A percentile compares a stretch with the other conserved stretches of the same genome.
Evolutionary conservation across 306 rosid genomes (phyloP).

Genomic region (Vigna nakashimae): DNA sequence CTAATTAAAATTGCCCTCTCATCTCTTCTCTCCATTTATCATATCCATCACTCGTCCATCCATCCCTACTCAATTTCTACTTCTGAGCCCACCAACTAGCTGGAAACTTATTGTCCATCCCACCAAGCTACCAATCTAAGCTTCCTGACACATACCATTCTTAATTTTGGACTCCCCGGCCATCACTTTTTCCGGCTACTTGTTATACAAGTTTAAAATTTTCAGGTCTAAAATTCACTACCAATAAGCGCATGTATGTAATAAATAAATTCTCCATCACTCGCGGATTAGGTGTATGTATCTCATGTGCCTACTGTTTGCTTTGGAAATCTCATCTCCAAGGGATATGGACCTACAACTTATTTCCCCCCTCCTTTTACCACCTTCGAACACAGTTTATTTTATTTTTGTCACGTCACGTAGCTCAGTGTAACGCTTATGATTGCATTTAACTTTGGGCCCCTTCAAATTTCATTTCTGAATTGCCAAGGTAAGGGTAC

Average conservation of each 20-base stretch:
- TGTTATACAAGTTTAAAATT: not conserved
- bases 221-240: not conserved
- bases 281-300: not conserved
- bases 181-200: not conserved
- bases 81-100: conserved; percentile 38
- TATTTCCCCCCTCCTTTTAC: not conserved
- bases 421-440: conserved; percentile 12
- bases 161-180: not conserved
- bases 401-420: not conserved
- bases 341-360: not conserved
- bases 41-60: not conserved
- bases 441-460: conserved; percentile 36
- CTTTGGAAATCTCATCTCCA: not conserved
- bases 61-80: not conserved
- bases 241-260: not conserved
- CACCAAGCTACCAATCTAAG: conserved; percentile 2
- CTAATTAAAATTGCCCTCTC: conserved; percentile 18
- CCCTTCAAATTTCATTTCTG: conserved; percentile 11
- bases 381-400: not conserved
- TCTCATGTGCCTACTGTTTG: not conserved
- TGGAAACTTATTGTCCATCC: conserved; percentile 46
- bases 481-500: conserved; percentile 25
- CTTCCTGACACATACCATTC: conserved; percentile 36
- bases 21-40: not conserved
- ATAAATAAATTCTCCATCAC: not conserved